These are phyloP conservation scores for Daldinia caldariorum DNA, from an alignment of 495 filamentous ascomycete species.

Conservation along the genomic window DNA sequence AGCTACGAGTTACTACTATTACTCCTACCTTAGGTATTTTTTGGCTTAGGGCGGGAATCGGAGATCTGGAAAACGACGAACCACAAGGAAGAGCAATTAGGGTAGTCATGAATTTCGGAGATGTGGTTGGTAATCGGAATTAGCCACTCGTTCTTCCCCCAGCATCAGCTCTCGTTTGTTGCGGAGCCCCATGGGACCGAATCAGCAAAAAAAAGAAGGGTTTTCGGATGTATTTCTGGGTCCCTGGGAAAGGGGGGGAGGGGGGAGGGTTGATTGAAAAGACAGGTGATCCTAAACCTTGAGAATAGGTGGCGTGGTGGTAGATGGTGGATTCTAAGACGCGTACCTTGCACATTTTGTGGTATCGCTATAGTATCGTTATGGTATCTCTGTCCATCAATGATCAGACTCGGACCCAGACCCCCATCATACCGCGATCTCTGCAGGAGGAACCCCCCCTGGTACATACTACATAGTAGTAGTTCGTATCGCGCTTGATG, in stretches of 20 bases:
- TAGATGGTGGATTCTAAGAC: background rate
- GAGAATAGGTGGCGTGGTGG: constrained; percentile 1
- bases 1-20: background rate
- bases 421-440: background rate
- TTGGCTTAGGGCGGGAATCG: background rate
- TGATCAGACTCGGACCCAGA: too few relatives aligned
- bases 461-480: too few relatives aligned
- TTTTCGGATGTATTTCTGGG: background rate
- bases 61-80: background rate
- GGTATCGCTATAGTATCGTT: background rate
- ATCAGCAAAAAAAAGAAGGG: constrained; percentile 3
- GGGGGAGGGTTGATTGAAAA: background rate
- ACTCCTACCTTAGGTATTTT: background rate
- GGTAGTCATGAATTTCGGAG: too few relatives aligned
- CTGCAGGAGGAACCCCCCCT: background rate
- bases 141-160: background rate
- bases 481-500: constrained; percentile 1
- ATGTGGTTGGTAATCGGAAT: background rate
- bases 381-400: background rate
- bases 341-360: background rate
- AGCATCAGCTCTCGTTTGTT: background rate
- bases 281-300: constrained; percentile 3
- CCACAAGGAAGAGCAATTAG: background rate
- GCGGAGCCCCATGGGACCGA: constrained; percentile 35
- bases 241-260: background rate